Base-by-base conservation (phyloP, 1,139 yeast genomes). In the Scheffersomyces titani region DNA sequence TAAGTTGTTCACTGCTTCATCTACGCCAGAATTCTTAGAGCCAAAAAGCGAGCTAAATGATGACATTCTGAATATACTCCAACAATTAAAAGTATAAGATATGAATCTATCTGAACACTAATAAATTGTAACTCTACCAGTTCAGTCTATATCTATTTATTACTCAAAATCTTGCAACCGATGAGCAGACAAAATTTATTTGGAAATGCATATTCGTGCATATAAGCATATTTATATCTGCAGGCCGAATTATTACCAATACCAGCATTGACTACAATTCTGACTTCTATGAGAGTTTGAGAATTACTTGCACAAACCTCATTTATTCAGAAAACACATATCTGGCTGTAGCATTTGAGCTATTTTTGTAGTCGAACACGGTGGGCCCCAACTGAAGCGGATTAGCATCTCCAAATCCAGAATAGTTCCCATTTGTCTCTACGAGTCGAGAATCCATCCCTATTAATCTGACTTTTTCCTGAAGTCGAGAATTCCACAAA, bases 1-100 rank as follows among this genome's bases (percentile, higher is more conserved):
- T 55, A 84, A 72, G 44, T 68, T 66, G 54, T 70, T 77, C 51
- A 84, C 73, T n/a, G 74, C 67, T 55, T 76, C 69, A 68, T 81
- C 83, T n/a, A 70, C 71, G 52, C 69, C 63, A 52, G 63, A 56
- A 49, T 70, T 69, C 50, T 61, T 59, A 51, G 58, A 62, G 50
- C 57, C 53, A 64, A 78, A 78, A 54, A 78, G 71, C 13, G 69
- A 60, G 54, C 71, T 68, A 65, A 78, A 78, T 51, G 73, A 65
- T 16, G 78, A 75, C 80, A 74, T 76, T 22, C 13, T 22, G 47
- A 16, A 19, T 51, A 6, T 30, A 30, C 13, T 6, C 40, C 40
- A 11, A 30, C n/a, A 11, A 30, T 11, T 9, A 6, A 30, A 30
- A 5, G 2, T 30, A 30, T 6, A 30, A 30, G 40, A 30, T 30